These are phyloP conservation scores for Pseudogymnoascus verrucosus DNA, from an alignment of 2,329 filamentous ascomycete genomes.

Conservation along the genomic window DNA sequence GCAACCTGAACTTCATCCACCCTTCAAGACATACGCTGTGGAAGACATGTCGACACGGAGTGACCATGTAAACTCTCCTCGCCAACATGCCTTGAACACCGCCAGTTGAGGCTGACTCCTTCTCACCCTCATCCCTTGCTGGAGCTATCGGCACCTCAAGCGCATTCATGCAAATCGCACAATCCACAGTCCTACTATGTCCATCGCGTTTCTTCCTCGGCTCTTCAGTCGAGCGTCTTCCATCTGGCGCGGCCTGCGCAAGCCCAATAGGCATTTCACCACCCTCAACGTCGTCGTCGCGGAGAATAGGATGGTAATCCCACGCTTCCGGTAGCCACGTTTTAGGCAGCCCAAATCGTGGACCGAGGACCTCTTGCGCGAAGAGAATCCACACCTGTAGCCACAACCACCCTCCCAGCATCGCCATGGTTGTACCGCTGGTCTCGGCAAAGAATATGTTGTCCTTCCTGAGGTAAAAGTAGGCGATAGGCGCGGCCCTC, in stretches of 20 bases:
- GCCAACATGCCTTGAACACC: conserved; percentile 64
- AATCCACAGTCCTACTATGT: conserved; percentile 59
- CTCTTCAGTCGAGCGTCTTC: conserved; percentile 26
- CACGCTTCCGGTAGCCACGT: conserved; percentile 68
- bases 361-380: conserved; percentile 77
- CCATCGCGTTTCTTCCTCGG: conserved; percentile 36
- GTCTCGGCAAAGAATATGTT: conserved; percentile 75
- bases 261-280: conserved; percentile 75
- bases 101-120: conserved; percentile 32
- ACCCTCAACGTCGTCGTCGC: conserved; percentile 73
- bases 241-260: conserved; percentile 30
- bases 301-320: conserved; percentile 88
- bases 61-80: conserved; percentile 88
- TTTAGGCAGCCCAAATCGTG: conserved; percentile 73
- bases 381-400: conserved; percentile 71
- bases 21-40: conserved; percentile 86
- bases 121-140: conserved; percentile 43
- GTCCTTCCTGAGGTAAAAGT: conserved; percentile 70
- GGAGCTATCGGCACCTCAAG: conserved; percentile 80
- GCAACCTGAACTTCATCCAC: conserved; percentile 88
- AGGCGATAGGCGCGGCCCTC: conserved; percentile 71
- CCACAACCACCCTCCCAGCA: conserved; percentile 75
- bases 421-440: conserved; percentile 56
- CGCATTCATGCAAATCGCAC: conserved; percentile 87
- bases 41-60: conserved; percentile 92